Evolutionary conservation across 768 basidiomycete genomes (phyloP), one percentile per base, ranked within the genome.

Genomic region (Kwoniella mangroviensis): DNA sequence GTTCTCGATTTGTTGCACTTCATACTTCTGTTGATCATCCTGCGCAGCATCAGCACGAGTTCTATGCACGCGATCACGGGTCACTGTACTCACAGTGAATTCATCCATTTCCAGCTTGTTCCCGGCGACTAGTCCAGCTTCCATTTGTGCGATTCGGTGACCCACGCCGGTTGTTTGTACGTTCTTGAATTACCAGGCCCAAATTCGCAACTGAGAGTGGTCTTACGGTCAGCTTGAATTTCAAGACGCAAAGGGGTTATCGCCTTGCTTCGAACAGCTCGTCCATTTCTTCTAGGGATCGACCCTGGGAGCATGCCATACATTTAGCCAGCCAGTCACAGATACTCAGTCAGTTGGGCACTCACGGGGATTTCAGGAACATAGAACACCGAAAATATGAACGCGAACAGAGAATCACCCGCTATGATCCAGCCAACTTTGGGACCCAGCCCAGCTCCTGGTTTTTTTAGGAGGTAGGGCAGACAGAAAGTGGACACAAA

Each of bases 351-450:
- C 12, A 26, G 22, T 58, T 10, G 5, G 15, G 21, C 5, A 43
- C 61, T 26, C 41, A 45, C 61, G 11, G 61, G 45, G n/a, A 63
- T n/a, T 19, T 67, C 66, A 4, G 66, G 66, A 2, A 67, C 58
- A 22, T 57, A 60, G 57, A 67, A 67, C 21, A 67, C 43, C 17
- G 66, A 15, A n/a, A 67, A 59, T 21, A 67, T 34, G 45, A 59
- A 61, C 2, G 66, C 55, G 28, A 61, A 51, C 21, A 61, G 28
- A 6, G 66, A 59, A 42, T 57, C 51, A 12, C 66, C 66, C 12
- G 57, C 66, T 21, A 67, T 59, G 58, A 67, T 49, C n/a, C 51
- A 67, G 7, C 57, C 66, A 26, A 67, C 49, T 53, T 49, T 34
- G 55, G 67, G 58, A 11, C 66, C 66, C 43, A 67, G 28, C 22